Percentiles rank a stretch among this genome's conserved stretches.
Conservation (phyloP, 1,284 basidiomycete species). For the Anthracocystis walkeri region DNA sequence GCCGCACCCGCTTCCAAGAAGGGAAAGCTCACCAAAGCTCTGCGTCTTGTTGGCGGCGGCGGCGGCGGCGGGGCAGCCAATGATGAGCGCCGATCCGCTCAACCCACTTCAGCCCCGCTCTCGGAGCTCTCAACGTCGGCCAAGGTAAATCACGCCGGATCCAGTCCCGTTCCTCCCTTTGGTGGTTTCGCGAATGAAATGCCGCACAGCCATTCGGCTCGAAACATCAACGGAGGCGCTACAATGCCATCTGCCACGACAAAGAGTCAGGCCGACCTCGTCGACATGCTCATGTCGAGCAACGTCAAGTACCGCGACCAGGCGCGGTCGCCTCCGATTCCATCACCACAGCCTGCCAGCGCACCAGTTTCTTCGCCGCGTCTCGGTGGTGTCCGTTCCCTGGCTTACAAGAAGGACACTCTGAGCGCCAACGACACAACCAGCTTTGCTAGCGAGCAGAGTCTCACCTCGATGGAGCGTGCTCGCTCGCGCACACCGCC, state of each 20-base stretch:
- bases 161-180: conserved; percentile 5
- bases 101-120: conserved; percentile 15
- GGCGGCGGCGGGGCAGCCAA: conserved; percentile 11
- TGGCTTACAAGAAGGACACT: conserved; percentile 34
- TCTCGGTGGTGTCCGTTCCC: conserved; percentile 30
- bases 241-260: neutral
- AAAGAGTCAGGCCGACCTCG: conserved; percentile 27
- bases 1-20: conserved; percentile 55
- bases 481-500: conserved; percentile 29
- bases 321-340: conserved; percentile 31
- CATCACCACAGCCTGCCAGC: conserved; percentile 20
- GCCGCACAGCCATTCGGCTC: conserved; percentile 22
- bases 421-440: conserved; percentile 22
- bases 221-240: conserved; percentile 17
- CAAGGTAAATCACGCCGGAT: conserved; percentile 7
- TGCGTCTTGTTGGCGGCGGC: conserved; percentile 39
- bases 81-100: conserved; percentile 12
- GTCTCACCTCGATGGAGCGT: conserved; percentile 20
- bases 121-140: conserved; percentile 15
- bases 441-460: conserved; percentile 20
- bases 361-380: conserved; percentile 25
- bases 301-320: conserved; percentile 39
- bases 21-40: conserved; percentile 58
- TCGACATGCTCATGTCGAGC: conserved; percentile 27
- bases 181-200: conserved; percentile 15